phyloP scores from a whole-genome alignment of 768 basidiomycete species.

The Chiua virens region DNA sequence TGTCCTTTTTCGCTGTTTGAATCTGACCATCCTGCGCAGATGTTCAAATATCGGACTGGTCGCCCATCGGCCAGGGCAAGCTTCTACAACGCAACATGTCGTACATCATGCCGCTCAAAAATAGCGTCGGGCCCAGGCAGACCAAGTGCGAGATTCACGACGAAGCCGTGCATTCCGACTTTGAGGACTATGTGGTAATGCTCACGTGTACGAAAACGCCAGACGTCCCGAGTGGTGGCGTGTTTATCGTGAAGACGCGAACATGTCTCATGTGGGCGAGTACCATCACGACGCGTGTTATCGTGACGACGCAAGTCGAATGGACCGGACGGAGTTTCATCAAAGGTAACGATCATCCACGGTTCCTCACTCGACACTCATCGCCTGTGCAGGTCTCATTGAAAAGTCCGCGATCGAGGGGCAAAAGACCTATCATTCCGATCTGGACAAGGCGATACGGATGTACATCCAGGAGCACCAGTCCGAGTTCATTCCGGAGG shows the following conservation, averaged over 20 bases:
- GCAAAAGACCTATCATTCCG: conserved; percentile 82
- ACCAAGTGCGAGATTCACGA: conserved; percentile 96
- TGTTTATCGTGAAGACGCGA: conserved; percentile 90
- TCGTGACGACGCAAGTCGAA: conserved; percentile 90
- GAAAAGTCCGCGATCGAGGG: conserved; percentile 90
- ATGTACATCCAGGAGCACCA: conserved; percentile 87
- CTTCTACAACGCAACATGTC: conserved; percentile 87
- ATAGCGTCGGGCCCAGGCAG: conserved; percentile 87
- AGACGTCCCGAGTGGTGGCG: conserved; percentile 92
- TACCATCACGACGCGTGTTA: conserved; percentile 66
- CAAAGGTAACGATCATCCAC: conserved; percentile 56
- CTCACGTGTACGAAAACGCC: conserved; percentile 91
- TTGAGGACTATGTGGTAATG: conserved; percentile 79
- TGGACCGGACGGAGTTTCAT: conserved; percentile 98
- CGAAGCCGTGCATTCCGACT: conserved; percentile 76
- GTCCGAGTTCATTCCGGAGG: conserved; percentile 86
- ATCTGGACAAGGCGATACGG: conserved; percentile 83
- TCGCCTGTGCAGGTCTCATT: conserved; percentile 69
- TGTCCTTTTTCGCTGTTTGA: no score
- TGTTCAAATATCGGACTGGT: conserved; percentile 95
- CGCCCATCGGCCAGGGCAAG: conserved; percentile 59
- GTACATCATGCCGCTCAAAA: conserved; percentile 92
- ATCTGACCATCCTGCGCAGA: conserved; percentile 46
- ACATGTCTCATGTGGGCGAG: conserved; percentile 97
- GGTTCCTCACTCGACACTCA: neutral